Evolutionary conservation across 1,139 yeast genomes (phyloP), one percentile per base, ranked within the genome.

Genomic region (Hansenula sp.): DNA sequence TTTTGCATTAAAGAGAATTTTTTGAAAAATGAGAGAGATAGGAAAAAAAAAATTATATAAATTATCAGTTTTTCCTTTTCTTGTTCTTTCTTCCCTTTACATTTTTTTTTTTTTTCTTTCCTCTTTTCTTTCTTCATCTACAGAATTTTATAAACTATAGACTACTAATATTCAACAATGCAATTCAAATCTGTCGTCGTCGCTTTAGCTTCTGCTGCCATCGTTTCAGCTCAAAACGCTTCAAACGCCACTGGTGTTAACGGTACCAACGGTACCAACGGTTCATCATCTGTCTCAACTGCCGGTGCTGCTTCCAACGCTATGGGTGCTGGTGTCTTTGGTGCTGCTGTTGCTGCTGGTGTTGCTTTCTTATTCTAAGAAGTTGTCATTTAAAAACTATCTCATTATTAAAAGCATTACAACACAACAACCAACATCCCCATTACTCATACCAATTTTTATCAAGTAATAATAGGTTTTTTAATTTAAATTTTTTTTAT

Each of bases 331-430:
- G 83, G 82, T 70, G 73, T 77, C 61, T 73, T 80, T 65, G 87
- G 85, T 70, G 87, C 85, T 63, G 84, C 81, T 62, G 81, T 80
- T 54, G 87, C 85, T 58, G 87, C 84, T 59, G 86, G 84, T 70
- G 78, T 79, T 60, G 87, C 82, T 63, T 73, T 81, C 67, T 71
- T 79, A 61, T 76, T 79, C 72, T 79, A 79, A 77, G 67, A 50
- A 24, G 18, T 34, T 42, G 9, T 38, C 29, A 39, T 19, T 38
- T 38, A 24, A 37, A 31, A 24, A 24, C 30, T 15, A 24, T 17
- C 8, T 27, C 16, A 27, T 27, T 29, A 36, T 29, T 12, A 16
- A 25, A 8, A 25, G 19, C 29, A 35, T 33, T 21, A 11, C 13
- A 13, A 33, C 4, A 31, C 33, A n/a, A 31, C 32, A 29, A 10